Base-by-base conservation (phyloP, 73 alveolate species). In the Breviolum minutum region DNA sequence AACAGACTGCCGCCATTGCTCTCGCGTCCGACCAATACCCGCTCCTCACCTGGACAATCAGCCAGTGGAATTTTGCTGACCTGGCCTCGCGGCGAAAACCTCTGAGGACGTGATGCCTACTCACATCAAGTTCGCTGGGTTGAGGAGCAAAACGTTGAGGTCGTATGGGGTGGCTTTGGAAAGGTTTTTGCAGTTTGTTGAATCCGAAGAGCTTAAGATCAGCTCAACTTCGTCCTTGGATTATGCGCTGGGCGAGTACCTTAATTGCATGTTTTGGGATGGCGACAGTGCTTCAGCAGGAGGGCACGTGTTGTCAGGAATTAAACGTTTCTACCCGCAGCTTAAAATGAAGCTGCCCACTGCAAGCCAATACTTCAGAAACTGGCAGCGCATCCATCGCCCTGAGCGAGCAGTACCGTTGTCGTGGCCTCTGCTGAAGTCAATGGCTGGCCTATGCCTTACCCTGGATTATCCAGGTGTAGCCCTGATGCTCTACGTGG, bases 21-120 rank as follows among this genome's bases (percentile, higher is more conserved):
- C 30, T 81, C 30, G 70, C 40, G 10, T 29, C 89, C 60, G 89
- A 81, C 40, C 64, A 40, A 16, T 81, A 40, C 29, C 89, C 64
- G 27, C 13, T 81, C 40, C 27, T 20, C 0, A 68, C 68, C 69
- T 81, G 89, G 89, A 81, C 89, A 1, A 81, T 81, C 6, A 5
- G 40, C 6, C 30, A 16, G 68, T 81, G 89, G 89, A 81, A 80
- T 16, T 80, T 80, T 30, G 88, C 88, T 30, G 88, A 80, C 26
- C 62, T 48, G 54, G 84, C 84, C 48, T 40, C 68, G 27, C 68
- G 63, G 8, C 63, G 66, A 30, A n/a, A n/a, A n/a, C n/a, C n/a
- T n/a, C n/a, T n/a, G n/a, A n/a, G n/a, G n/a, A n/a, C n/a, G n/a
- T n/a, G n/a, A n/a, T n/a, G n/a, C n/a, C n/a, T n/a, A n/a, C n/a